These are phyloP conservation scores for Komagataella ulmi DNA, from an alignment of 805 yeast species.

Conservation along the genomic window DNA sequence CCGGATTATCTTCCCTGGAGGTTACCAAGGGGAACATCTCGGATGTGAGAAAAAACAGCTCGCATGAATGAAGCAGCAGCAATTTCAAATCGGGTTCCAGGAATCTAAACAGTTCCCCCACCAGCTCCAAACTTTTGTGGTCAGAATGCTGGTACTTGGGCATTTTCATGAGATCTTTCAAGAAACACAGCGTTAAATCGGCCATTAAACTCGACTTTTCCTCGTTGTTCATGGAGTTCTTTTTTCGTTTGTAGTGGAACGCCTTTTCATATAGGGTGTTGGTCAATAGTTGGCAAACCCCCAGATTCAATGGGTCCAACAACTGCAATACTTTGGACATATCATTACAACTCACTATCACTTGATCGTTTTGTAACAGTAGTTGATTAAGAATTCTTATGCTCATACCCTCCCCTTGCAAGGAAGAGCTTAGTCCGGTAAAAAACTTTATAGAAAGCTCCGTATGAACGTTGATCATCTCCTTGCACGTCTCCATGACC, in stretches of 20 bases:
- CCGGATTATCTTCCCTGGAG: slow-evolving; percentile 5
- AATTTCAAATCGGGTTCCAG: slow-evolving; percentile 18
- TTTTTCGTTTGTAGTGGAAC: not conserved
- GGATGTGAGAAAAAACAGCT: slow-evolving; percentile 25
- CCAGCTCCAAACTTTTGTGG: slow-evolving; percentile 8
- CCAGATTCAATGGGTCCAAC: slow-evolving; percentile 25
- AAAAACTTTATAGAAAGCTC: not conserved
- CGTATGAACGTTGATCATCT: not conserved
- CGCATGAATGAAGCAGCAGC: slow-evolving; percentile 22
- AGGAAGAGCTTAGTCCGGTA: not conserved
- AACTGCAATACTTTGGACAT: slow-evolving; percentile 10
- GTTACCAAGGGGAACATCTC: slow-evolving; percentile 22
- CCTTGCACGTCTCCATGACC: not conserved
- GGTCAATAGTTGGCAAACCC: slow-evolving; percentile 26
- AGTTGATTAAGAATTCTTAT: slow-evolving; percentile 5
- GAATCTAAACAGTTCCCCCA: slow-evolving; percentile 26
- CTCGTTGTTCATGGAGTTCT: slow-evolving; percentile 2
- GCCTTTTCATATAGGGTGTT: slow-evolving; percentile 15
- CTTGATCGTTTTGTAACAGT: slow-evolving; percentile 5
- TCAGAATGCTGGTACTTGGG: slow-evolving; percentile 1
- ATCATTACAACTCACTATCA: not conserved
- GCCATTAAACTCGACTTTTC: slow-evolving; percentile 2
- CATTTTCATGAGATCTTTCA: slow-evolving; percentile 1
- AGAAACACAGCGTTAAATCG: slow-evolving; percentile 3
- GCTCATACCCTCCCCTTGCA: not conserved